These are phyloP conservation scores for Cyclotella atomus DNA, from an alignment of 108 stramenopile species.

Conservation along the genomic window DNA sequence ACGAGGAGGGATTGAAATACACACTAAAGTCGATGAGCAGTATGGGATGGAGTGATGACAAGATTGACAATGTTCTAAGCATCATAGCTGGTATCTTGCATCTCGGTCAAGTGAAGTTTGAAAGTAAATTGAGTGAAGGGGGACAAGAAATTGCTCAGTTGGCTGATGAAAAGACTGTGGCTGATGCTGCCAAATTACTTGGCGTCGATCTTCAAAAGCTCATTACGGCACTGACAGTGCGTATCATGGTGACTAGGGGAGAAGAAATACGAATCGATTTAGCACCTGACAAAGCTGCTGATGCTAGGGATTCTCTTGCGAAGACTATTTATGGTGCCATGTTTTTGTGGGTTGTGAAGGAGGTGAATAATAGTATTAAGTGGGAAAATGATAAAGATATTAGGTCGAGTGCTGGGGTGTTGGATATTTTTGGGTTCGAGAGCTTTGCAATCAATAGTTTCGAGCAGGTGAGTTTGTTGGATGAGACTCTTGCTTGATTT, in stretches of 20 bases:
- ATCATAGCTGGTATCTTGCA: constrained; percentile 91
- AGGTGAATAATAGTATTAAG: constrained; percentile 87
- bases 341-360: constrained; percentile 89
- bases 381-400: constrained; percentile 84
- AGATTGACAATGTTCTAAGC: constrained; percentile 71
- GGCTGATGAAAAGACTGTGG: constrained; percentile 66
- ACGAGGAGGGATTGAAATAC: constrained; percentile 87
- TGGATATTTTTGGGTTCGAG: constrained; percentile 99
- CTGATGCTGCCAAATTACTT: constrained; percentile 72
- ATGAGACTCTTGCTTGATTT: too few relatives aligned
- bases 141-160: constrained; percentile 78
- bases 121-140: constrained; percentile 55
- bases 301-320: constrained; percentile 93
- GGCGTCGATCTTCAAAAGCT: constrained; percentile 85
- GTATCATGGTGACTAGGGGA: constrained; percentile 81
- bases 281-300: constrained; percentile 75
- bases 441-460: constrained; percentile 97
- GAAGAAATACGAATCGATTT: constrained; percentile 83
- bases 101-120: constrained; percentile 88
- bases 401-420: constrained; percentile 89
- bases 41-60: constrained; percentile 78
- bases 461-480: constrained; percentile 44
- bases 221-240: constrained; percentile 76
- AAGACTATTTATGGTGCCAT: constrained; percentile 94
- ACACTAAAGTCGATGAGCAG: constrained; percentile 85